These are phyloP conservation scores for Gardenia jasminoides DNA, from an alignment of 257 asterid species.

Conservation along the genomic window DNA sequence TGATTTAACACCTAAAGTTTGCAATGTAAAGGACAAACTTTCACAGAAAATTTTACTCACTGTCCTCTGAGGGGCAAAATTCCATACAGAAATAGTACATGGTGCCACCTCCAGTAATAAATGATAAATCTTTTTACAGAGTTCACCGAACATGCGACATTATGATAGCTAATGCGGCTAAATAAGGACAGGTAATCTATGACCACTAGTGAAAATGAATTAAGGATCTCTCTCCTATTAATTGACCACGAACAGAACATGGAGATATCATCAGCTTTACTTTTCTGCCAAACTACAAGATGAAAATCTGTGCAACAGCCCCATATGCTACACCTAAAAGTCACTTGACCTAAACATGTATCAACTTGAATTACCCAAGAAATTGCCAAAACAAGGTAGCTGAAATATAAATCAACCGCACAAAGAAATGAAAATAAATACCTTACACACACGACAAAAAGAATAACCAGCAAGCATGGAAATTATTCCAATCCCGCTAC, in stretches of 20 bases:
- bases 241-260: neutral
- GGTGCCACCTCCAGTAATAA: neutral
- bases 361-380: neutral
- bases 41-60: neutral
- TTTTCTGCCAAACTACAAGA: neutral
- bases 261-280: neutral
- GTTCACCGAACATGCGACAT: neutral
- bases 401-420: neutral
- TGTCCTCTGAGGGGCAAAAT: neutral
- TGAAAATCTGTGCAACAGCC: neutral
- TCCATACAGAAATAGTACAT: neutral
- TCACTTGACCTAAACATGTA: neutral
- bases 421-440: slow-evolving; percentile 14
- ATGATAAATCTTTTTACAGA: neutral
- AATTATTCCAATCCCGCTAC: slow-evolving; percentile 85
- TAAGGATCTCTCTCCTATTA: neutral
- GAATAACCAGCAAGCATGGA: slow-evolving; percentile 15
- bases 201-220: neutral
- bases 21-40: neutral
- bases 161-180: neutral
- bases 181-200: neutral
- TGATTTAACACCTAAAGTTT: neutral
- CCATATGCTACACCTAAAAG: neutral
- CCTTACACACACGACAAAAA: slow-evolving; percentile 27
- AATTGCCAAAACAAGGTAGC: neutral